Evolutionary conservation across 306 rosid species (phyloP).

Genomic region (Ammopiptanthus mongolicus): DNA sequence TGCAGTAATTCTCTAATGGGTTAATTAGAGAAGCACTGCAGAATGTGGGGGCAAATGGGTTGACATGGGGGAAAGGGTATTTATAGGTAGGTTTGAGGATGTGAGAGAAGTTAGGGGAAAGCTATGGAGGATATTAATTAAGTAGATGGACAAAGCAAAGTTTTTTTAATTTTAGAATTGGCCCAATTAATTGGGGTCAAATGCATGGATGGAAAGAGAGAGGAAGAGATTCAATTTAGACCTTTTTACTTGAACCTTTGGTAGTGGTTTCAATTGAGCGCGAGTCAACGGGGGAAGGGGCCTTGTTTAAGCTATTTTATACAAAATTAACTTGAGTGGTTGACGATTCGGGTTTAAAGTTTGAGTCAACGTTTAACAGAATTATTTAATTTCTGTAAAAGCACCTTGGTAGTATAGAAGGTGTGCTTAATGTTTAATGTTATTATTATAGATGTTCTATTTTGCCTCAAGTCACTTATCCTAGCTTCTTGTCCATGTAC

Average conservation of each 20-base stretch:
- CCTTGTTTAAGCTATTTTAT: background rate
- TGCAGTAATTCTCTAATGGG: slow-evolving; percentile 39
- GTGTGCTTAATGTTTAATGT: no score
- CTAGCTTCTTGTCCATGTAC: no score
- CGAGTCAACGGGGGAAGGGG: slow-evolving; percentile 2
- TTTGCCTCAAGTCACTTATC: no score
- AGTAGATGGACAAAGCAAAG: background rate
- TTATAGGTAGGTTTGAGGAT: slow-evolving; percentile 16
- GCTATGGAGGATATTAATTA: slow-evolving; percentile 16
- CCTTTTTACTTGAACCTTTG: background rate
- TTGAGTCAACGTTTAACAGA: no score
- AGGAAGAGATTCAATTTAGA: background rate
- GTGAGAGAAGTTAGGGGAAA: slow-evolving; percentile 1
- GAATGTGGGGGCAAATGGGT: slow-evolving; percentile 7
- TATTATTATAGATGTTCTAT: no score
- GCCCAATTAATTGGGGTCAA: background rate
- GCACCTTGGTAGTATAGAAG: no score
- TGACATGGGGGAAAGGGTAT: background rate
- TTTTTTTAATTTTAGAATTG: background rate
- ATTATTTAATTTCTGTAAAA: no score
- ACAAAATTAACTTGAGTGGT: background rate
- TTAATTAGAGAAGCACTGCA: slow-evolving; percentile 42
- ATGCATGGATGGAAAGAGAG: background rate
- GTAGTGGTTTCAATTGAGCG: background rate
- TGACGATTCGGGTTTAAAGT: no score